Percentiles rank a stretch among this genome's conserved stretches.
These are phyloP conservation scores for Candida berthetii DNA, from an alignment of 805 yeast species.

Conservation along the genomic window DNA sequence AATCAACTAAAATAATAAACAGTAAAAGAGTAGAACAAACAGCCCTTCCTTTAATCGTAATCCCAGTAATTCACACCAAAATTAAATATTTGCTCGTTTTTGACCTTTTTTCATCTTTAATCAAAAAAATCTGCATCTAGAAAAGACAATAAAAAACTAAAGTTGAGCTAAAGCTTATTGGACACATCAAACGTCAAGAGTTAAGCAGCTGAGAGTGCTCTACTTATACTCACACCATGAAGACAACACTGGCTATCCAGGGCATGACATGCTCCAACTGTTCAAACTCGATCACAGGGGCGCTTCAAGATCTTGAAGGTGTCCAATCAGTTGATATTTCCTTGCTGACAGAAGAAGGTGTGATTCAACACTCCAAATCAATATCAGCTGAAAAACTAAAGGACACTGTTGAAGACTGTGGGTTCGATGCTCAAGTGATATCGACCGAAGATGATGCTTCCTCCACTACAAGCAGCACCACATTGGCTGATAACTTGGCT, in stretches of 20 bases:
- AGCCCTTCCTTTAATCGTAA: no score
- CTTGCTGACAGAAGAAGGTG: constrained; percentile 71
- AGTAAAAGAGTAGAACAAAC: no score
- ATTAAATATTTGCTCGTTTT: neutral
- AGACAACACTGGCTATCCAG: neutral
- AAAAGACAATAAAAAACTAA: no score
- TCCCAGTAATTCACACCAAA: no score
- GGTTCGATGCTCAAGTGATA: constrained; percentile 1
- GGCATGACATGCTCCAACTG: constrained; percentile 96
- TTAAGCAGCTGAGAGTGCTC: no score
- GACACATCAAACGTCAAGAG: no score
- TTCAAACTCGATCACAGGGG: constrained; percentile 54
- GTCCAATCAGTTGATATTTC: constrained; percentile 58
- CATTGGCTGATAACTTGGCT: no score
- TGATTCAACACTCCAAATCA: constrained; percentile 36
- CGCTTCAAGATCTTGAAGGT: constrained; percentile 42
- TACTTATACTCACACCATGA: no score
- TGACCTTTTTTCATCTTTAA: no score
- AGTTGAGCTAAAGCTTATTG: no score
- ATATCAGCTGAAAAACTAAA: constrained; percentile 26
- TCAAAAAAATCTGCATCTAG: neutral
- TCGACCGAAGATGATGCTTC: neutral
- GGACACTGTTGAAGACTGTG: constrained; percentile 65
- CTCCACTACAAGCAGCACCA: neutral
- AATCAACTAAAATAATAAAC: no score